phyloP scores from a whole-genome alignment of 139 green algal genomes.

The Ulvella scutata region DNA sequence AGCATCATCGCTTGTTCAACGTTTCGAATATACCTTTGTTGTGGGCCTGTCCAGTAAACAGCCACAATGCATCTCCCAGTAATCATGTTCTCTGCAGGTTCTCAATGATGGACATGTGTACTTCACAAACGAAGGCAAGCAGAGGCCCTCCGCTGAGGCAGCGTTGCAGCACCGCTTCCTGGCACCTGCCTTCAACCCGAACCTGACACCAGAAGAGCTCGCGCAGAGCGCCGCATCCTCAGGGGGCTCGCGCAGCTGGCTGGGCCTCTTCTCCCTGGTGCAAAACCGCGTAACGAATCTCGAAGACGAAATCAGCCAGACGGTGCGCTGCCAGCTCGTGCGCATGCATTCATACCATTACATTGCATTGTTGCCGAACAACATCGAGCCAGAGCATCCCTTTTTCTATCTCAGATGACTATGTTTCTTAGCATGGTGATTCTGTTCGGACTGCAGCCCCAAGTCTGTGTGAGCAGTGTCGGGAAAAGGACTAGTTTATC shows the following conservation, averaged over 20 bases:
- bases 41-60: neutral
- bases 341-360: no score
- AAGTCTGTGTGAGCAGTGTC: no score
- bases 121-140: slow-evolving; percentile 25
- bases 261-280: neutral
- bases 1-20: no score
- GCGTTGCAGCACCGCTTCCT: slow-evolving; percentile 40
- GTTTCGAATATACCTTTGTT: neutral
- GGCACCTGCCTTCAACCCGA: neutral
- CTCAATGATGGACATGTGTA: slow-evolving; percentile 26
- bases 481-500: no score
- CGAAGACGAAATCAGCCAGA: slow-evolving; percentile 1
- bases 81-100: slow-evolving; percentile 6
- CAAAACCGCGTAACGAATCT: neutral
- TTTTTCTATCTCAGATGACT: no score
- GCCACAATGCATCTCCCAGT: neutral
- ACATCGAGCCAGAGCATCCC: no score
- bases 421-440: no score
- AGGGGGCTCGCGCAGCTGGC: neutral
- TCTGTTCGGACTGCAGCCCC: no score
- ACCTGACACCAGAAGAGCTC: neutral
- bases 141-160: slow-evolving; percentile 16
- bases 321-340: neutral
- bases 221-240: neutral
- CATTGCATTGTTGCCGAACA: no score